Percentiles rank a stretch among this genome's conserved stretches.
Conservation (phyloP, 192 early-diverging fungal species). For the Backusella morwellensis region DNA sequence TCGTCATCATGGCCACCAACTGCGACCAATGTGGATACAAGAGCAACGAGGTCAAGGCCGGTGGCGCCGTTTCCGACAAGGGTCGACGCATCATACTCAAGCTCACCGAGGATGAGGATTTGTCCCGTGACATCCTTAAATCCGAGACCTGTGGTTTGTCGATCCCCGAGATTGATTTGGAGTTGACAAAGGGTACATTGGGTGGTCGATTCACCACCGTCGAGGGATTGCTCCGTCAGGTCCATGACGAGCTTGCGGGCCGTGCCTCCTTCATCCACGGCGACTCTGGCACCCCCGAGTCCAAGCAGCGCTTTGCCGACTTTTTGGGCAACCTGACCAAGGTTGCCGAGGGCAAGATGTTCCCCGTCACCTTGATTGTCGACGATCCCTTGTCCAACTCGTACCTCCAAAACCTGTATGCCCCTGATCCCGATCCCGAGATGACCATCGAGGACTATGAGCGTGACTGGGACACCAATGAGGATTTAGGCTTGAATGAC, state of each 20-base stretch:
- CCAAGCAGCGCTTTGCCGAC: conserved; percentile 51
- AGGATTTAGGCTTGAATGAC: conserved; percentile 87
- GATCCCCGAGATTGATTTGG: conserved; percentile 88
- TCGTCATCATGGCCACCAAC: conserved; percentile 91
- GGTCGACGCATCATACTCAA: conserved; percentile 83
- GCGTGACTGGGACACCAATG: conserved; percentile 87
- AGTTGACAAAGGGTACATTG: conserved; percentile 84
- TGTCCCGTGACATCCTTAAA: conserved; percentile 92
- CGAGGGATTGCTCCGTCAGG: conserved; percentile 87
- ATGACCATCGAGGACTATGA: conserved; percentile 86
- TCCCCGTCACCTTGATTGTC: conserved; percentile 69
- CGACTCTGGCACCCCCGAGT: conserved; percentile 59
- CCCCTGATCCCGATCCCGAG: conserved; percentile 93
- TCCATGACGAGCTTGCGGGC: conserved; percentile 78
- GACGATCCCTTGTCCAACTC: conserved; percentile 92
- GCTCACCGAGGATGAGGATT: conserved; percentile 82
- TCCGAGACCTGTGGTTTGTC: conserved; percentile 89
- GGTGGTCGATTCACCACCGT: conserved; percentile 96
- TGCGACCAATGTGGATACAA: conserved; percentile 94
- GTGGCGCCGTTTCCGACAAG: conserved; percentile 75
- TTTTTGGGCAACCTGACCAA: conserved; percentile 74
- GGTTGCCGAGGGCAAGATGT: conserved; percentile 55
- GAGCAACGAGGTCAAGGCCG: conserved; percentile 95
- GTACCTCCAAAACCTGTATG: conserved; percentile 91
- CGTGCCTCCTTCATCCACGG: conserved; percentile 68